Percentiles rank a stretch among this genome's conserved stretches.
These are phyloP conservation scores for Litchi chinensis DNA, from an alignment of 345 rosid species.

Conservation along the genomic window DNA sequence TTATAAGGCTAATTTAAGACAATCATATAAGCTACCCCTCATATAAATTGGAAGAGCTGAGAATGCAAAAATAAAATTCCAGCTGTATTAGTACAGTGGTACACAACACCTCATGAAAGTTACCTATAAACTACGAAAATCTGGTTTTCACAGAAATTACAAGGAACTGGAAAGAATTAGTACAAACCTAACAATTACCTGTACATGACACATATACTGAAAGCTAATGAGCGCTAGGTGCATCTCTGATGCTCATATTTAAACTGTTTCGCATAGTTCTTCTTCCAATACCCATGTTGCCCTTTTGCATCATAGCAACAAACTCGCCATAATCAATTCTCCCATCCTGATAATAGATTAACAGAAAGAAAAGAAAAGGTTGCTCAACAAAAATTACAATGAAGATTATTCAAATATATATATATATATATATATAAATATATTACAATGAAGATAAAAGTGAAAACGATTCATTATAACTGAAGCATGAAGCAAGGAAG, in stretches of 20 bases:
- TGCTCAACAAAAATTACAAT: neutral
- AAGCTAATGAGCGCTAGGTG: conserved; percentile 42
- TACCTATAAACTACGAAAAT: neutral
- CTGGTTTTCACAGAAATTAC: neutral
- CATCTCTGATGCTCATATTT: conserved; percentile 94
- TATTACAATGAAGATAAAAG: neutral
- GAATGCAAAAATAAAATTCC: neutral
- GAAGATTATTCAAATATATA: neutral
- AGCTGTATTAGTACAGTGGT: neutral
- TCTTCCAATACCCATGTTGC: conserved; percentile 93
- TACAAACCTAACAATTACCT: conserved; percentile 30
- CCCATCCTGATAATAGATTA: conserved; percentile 75
- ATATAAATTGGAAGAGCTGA: neutral
- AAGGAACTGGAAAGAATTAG: neutral
- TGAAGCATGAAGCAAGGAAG: neutral
- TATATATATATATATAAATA: too few relatives aligned
- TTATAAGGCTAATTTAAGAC: neutral
- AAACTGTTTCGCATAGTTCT: conserved; percentile 95
- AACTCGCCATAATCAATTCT: conserved; percentile 94
- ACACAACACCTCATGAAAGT: neutral
- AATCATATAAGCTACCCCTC: neutral
- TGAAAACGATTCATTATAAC: neutral
- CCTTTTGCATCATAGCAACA: conserved; percentile 99
- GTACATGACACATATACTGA: conserved; percentile 20
- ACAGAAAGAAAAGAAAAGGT: neutral